Evolutionary conservation across 495 filamentous ascomycete genomes (phyloP).

Genomic region (Talaromyces thailandensis): DNA sequence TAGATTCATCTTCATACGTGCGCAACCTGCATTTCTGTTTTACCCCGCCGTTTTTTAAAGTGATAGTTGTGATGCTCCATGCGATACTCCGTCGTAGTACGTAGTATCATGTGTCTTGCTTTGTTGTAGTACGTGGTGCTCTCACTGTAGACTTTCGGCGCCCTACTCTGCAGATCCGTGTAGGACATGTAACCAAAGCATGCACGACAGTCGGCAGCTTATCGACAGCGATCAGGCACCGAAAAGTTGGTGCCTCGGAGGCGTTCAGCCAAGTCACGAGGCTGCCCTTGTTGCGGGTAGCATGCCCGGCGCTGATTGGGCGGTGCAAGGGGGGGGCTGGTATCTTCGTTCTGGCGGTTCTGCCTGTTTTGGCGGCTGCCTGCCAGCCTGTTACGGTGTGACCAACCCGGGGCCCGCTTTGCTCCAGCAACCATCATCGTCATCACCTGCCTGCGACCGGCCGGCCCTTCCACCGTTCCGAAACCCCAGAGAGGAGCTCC

Average conservation of each 20-base stretch:
- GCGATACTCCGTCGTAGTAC: background rate
- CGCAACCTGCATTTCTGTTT: background rate
- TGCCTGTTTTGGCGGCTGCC: background rate
- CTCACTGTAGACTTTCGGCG: no score
- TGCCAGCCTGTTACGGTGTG: background rate
- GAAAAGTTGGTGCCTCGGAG: background rate
- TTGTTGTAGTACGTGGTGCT: background rate
- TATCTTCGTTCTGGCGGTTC: no score
- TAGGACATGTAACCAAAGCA: no score
- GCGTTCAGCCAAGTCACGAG: conserved; percentile 5
- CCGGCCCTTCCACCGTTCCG: conserved; percentile 12
- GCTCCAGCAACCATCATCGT: conserved; percentile 4
- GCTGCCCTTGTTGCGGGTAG: background rate
- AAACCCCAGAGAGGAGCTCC: conserved; percentile 12
- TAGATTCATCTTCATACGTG: conserved; percentile 2
- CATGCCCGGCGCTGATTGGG: background rate
- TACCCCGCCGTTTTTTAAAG: background rate
- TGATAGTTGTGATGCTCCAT: background rate
- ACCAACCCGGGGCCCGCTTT: conserved; percentile 1
- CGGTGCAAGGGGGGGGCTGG: no score
- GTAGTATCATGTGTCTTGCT: background rate
- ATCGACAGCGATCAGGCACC: background rate
- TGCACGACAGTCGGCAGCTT: background rate
- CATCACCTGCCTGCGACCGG: background rate
- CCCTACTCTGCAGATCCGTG: no score